Base-by-base conservation (phyloP, 768 basidiomycete genomes). In the Boletus vermiculosoides region DNA sequence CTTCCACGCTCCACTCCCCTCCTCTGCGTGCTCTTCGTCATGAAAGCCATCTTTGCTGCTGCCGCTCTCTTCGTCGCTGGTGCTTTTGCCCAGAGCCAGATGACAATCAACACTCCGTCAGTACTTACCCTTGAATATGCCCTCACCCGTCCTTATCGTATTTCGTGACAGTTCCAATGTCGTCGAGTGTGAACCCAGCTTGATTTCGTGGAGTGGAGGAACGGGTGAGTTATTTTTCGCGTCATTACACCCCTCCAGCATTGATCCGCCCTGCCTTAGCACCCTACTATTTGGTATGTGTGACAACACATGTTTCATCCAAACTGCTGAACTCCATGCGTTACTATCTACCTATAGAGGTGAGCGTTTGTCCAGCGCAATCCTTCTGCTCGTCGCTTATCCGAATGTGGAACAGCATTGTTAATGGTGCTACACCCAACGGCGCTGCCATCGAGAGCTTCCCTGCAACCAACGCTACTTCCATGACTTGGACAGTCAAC, bases 81-180 rank as follows among this genome's bases (percentile, higher is more conserved):
- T 33, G 83, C 71, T 48, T 41, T 76, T 25, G 85, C 80, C 18
- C 83, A 28, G 28, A 28, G 28, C 28, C 28, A 83, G 49, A n/a
- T 84, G 61, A 73, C 62, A 1, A 76, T 91, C 68, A 85, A 88
- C 69, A 92, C 90, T 37, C 90, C 90, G 89, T 90, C 62, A 66
- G 88, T 79, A 34, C 34, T 15, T 31, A 8, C 25, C 9, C 16
- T 15, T 40, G 23, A 28, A 36, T 39, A 3, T 49, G 1, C 15
- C 18, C 7, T 37, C 20, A 13, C 41, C 5, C 10, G 25, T 41
- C 46, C 49, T 63, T 13, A 59, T 58, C 54, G 22, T 45, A 25
- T 45, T 45, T 13, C 41, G 40, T 28, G 59, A 2, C 59, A 88
- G 86, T 37, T 15, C 68, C 39, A 78, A 74, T 49, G 78, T 74